A percentile compares a stretch with the other conserved stretches of the same genome.
phyloP scores from a whole-genome alignment of 352 stramenopile species.

The Phytopythium mirpurense region DNA sequence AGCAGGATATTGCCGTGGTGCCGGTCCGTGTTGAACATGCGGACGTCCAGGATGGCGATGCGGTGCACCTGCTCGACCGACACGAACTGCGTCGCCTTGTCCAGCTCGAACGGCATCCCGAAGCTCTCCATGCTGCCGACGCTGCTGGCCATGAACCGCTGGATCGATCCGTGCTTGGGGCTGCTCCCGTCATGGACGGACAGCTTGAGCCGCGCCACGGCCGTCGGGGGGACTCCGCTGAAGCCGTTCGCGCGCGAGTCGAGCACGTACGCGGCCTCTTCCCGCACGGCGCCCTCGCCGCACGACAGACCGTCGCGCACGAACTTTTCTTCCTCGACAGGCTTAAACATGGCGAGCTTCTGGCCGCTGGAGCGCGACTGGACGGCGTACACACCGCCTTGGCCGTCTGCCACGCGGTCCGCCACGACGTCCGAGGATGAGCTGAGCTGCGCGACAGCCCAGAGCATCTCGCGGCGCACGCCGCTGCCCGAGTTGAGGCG shows the following conservation, averaged over 20 bases:
- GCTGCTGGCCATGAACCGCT: slow-evolving; percentile 75
- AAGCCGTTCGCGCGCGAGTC: slow-evolving; percentile 65
- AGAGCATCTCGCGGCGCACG: slow-evolving; percentile 68
- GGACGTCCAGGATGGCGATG: slow-evolving; percentile 77
- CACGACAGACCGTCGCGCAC: slow-evolving; percentile 57
- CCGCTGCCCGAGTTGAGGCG: slow-evolving; percentile 56
- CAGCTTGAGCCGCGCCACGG: slow-evolving; percentile 56
- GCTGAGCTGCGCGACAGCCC: slow-evolving; percentile 61
- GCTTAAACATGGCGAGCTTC: slow-evolving; percentile 83
- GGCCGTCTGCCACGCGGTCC: slow-evolving; percentile 51
- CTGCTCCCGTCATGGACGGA: slow-evolving; percentile 24
- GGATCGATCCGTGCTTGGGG: slow-evolving; percentile 65
- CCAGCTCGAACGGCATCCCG: slow-evolving; percentile 66
- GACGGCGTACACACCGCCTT: slow-evolving; percentile 70
- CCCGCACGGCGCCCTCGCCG: slow-evolving; percentile 70
- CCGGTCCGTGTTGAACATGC: slow-evolving; percentile 85
- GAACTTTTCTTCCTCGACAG: slow-evolving; percentile 73
- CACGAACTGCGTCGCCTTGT: slow-evolving; percentile 55
- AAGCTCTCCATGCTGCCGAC: slow-evolving; percentile 81
- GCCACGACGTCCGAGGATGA: slow-evolving; percentile 43
- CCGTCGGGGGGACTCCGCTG: slow-evolving; percentile 70
- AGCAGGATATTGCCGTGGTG: slow-evolving; percentile 80
- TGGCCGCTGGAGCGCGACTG: slow-evolving; percentile 56
- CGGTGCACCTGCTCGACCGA: slow-evolving; percentile 75
- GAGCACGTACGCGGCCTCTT: slow-evolving; percentile 72